A percentile compares a stretch with the other conserved stretches of the same genome.
Evolutionary conservation across 495 filamentous ascomycete species (phyloP).

Genomic region (Trichoderma orchidacearum): DNA sequence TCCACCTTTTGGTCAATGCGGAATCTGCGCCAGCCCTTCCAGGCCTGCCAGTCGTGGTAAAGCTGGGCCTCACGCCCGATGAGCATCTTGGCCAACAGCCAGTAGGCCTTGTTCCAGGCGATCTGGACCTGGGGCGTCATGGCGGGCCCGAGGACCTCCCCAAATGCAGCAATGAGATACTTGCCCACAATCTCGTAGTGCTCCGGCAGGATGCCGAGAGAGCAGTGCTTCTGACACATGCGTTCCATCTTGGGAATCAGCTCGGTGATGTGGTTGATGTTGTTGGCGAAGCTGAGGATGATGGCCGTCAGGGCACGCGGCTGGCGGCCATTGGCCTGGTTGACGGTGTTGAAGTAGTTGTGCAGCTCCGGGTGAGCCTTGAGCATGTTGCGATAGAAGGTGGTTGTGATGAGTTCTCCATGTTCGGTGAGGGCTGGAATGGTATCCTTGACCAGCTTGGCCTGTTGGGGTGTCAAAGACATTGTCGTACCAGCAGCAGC

Average conservation of each 20-base stretch:
- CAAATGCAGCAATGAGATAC: conserved; percentile 53
- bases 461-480: conserved; percentile 28
- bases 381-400: conserved; percentile 59
- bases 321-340: conserved; percentile 56
- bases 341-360: conserved; percentile 55
- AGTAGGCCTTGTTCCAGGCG: conserved; percentile 61
- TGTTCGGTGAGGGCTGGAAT: conserved; percentile 42
- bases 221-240: conserved; percentile 64
- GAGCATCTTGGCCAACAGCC: conserved; percentile 55
- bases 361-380: conserved; percentile 48
- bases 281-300: conserved; percentile 52
- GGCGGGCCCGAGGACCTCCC: conserved; percentile 49
- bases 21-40: conserved; percentile 56
- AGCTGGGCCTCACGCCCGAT: conserved; percentile 49
- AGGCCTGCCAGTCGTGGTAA: conserved; percentile 40
- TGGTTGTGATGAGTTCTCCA: conserved; percentile 48
- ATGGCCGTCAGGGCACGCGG: conserved; percentile 49
- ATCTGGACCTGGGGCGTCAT: conserved; percentile 49
- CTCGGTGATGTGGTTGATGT: conserved; percentile 56
- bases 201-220: conserved; percentile 52
- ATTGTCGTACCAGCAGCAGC: conserved; percentile 9
- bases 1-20: conserved; percentile 45
- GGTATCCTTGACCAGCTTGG: conserved; percentile 28
- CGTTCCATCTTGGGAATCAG: conserved; percentile 51
- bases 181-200: conserved; percentile 57